Evolutionary conservation across 495 filamentous ascomycete genomes (phyloP), one percentile per base, ranked within the genome.

Genomic region (Hypomontagnella monticulosa): DNA sequence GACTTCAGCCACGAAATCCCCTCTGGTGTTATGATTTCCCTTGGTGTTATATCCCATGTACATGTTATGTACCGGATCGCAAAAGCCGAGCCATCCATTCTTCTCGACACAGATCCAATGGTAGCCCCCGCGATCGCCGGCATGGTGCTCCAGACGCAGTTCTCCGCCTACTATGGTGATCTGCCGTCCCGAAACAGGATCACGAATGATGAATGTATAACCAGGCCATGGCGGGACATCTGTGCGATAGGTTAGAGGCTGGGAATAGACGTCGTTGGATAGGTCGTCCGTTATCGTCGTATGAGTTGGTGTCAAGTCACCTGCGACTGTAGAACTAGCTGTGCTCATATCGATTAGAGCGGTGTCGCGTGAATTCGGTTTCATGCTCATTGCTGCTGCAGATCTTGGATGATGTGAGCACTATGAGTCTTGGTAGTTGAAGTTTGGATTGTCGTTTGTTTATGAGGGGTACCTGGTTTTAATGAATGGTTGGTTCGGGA

Each of bases 41-140:
- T n/a, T 19, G 16, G 18, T 48, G 30, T 76, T 61, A 42, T 74
- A 74, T 5, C 76, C 76, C 12, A 79, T 61, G 30, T 67, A 73
- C 38, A 51, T 69, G 12, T 60, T 57, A 15, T 73, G 74, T 32
- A 60, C 63, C 7, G 55, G 54, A 49, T 77, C 76, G n/a, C 61
- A 63, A 62, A 79, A 79, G 6, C 77, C 77, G 18, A 79, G 58
- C 76, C 77, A 79, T 41, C 77, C 77, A 36, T 75, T 66, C 14
- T 63, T 73, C 57, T 79, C 77, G 44, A 76, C 63, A 43, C 77
- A 79, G 11, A 19, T 44, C 77, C 77, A 79, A 57, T 79, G 70
- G 14, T 72, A 72, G 11, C 74, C 73, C 9, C 74, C 77, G 14
- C 61, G 69, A 40, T 66, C 67, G 40, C 71, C 74, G 10, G 61